These are phyloP conservation scores for Hirschfeldia incana DNA, from an alignment of 345 rosid genomes.

Conservation along the genomic window DNA sequence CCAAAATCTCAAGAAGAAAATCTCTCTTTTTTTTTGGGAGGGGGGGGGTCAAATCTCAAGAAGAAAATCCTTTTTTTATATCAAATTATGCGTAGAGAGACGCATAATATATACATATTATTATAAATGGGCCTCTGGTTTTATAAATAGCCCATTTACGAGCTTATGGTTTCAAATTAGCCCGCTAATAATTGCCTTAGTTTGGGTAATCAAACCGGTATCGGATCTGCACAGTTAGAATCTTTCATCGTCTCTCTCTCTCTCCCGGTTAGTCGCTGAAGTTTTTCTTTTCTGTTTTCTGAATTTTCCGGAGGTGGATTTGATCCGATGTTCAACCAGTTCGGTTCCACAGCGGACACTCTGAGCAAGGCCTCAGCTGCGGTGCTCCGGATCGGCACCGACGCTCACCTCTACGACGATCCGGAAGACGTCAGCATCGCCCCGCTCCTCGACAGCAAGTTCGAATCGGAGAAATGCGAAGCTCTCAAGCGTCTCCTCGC, in stretches of 20 bases:
- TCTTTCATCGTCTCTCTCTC: conserved; percentile 9
- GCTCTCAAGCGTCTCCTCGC: conserved; percentile 97
- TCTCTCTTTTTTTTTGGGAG: too few species aligned
- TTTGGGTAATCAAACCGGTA: neutral
- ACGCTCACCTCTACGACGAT: conserved; percentile 96
- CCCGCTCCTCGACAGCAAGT: conserved; percentile 85
- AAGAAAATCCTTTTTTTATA: too few species aligned
- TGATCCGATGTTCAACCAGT: conserved; percentile 39
- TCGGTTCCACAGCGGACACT: conserved; percentile 79
- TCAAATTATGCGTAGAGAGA: too few species aligned
- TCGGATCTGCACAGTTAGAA: neutral
- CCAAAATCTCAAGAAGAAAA: too few species aligned
- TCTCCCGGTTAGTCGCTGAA: neutral
- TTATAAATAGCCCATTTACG: too few species aligned
- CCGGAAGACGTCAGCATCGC: conserved; percentile 89
- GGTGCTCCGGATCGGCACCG: conserved; percentile 86
- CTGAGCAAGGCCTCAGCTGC: conserved; percentile 90
- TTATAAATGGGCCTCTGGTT: too few species aligned
- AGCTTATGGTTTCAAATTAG: too few species aligned
- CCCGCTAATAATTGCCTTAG: too few species aligned
- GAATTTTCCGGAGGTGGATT: conserved; percentile 11
- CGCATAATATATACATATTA: too few species aligned
- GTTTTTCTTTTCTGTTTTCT: neutral
- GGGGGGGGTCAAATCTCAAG: too few species aligned
- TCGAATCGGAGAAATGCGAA: conserved; percentile 92